Evolutionary conservation across 345 rosid species (phyloP).

Genomic region (Lagerstroemia speciosa): DNA sequence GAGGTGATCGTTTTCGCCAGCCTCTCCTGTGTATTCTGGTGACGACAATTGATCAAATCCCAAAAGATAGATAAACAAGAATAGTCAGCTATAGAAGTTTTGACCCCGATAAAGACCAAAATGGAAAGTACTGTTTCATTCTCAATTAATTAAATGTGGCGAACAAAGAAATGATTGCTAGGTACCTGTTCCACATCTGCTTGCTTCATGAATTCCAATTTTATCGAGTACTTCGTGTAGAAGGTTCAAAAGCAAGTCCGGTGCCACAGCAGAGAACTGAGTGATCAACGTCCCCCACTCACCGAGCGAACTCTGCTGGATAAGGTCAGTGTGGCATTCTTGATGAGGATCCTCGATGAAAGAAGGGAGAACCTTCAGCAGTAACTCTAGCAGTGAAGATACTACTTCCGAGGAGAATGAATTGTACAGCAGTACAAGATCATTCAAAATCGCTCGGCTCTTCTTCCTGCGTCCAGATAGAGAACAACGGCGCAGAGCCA

Average conservation of each 20-base stretch:
- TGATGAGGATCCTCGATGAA: constrained; percentile 27
- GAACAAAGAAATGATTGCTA: background rate
- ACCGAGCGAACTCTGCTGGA: constrained; percentile 22
- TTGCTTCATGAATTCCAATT: constrained; percentile 37
- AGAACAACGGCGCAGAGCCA: constrained; percentile 21
- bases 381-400: constrained; percentile 51
- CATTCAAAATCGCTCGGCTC: constrained; percentile 37
- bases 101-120: background rate
- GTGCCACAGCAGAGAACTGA: constrained; percentile 60
- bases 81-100: background rate
- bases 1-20: constrained; percentile 31
- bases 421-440: constrained; percentile 50
- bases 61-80: constrained; percentile 1
- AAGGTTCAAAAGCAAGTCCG: constrained; percentile 58
- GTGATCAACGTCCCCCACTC: constrained; percentile 60
- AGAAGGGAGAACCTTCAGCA: constrained; percentile 18
- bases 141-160: background rate
- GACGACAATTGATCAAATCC: constrained; percentile 16
- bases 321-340: constrained; percentile 6
- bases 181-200: constrained; percentile 43
- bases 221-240: constrained; percentile 51
- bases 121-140: background rate
- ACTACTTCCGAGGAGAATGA: constrained; percentile 64
- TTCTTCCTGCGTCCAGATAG: constrained; percentile 60
- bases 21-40: constrained; percentile 23